Evolutionary conservation across 2,329 filamentous ascomycete genomes (phyloP), one percentile per base, ranked within the genome.

Genomic region (Xylaria sp.): DNA sequence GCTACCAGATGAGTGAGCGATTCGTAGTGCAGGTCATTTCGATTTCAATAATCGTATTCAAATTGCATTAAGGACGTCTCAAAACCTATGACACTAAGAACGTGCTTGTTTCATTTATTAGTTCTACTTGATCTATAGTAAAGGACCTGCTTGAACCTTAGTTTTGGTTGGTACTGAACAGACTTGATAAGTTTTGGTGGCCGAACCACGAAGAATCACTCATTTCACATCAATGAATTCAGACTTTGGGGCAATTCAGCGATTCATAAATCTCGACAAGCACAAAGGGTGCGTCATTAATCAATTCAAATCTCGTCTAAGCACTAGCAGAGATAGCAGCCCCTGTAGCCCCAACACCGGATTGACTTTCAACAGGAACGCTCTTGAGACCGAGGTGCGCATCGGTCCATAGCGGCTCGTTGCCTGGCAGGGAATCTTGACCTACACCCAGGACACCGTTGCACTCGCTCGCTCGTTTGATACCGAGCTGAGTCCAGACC

Each of bases 391-490:
- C 83, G 15, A 88, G 84, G 76, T 92, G 85, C 66, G 73, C 71
- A 61, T 89, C 87, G 53, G 97, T 86, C 49, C 91, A 92, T 65
- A 99, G 88, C 85, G 98, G 96, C 75, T 87, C 84, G 75, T 97
- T 90, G 1, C 92, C 95, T 95, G 96, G 98, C 48, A 98, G 89
- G 15, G 94, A 91, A 78, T 88, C 82, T 72, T 93, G 90, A 20
- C 96, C 96, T 7, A 99, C 96, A 63, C 94, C 96, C 67, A 97
- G 92, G 82, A 97, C 97, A 6, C 96, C 96, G 51, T 92, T 92
- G 95, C 96, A 98, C 76, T 97, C 92, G 68, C 90, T 93, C 28
- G 94, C 97, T 76, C 94, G 92, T 86, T 97, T 97, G 82, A 97
- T 94, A 68, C 89, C 90, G 2, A 98, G 88, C 77, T 95, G 89